Evolutionary conservation across 2,329 filamentous ascomycete genomes (phyloP).

Genomic region (Trichoderma afroharzianum): DNA sequence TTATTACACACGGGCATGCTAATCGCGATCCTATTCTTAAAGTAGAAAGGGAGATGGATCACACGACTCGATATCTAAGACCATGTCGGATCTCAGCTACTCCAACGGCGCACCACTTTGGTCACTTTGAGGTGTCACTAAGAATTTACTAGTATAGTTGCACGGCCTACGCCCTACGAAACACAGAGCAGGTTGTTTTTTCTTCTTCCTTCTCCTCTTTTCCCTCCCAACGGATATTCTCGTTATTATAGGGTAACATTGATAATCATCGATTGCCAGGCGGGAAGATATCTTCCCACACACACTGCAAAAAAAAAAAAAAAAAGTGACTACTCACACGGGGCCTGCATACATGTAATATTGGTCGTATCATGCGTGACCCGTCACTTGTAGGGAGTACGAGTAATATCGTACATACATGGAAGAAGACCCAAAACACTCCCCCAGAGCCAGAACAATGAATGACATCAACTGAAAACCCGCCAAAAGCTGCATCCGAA

Average conservation of each 20-base stretch:
- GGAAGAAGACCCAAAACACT: neutral
- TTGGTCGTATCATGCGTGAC: neutral
- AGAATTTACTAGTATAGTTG: neutral
- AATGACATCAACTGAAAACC: neutral
- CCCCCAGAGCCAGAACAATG: neutral
- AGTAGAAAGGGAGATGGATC: neutral
- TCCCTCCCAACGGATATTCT: neutral
- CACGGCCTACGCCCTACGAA: neutral
- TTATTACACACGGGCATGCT: neutral
- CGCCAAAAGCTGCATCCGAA: neutral
- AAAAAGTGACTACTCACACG: neutral
- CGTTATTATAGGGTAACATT: neutral
- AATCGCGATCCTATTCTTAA: neutral
- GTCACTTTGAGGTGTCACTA: neutral
- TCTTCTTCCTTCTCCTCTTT: neutral
- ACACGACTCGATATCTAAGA: constrained; percentile 1
- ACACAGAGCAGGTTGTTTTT: neutral
- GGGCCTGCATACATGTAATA: neutral
- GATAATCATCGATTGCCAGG: neutral
- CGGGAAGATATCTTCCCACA: neutral
- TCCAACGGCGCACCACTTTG: neutral
- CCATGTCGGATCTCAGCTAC: neutral
- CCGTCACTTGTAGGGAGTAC: neutral
- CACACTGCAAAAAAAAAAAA: neutral
- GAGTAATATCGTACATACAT: neutral